A percentile compares a stretch with the other conserved stretches of the same genome.
phyloP scores from a whole-genome alignment of 1,284 basidiomycete genomes.

The Marasmius fiardii region DNA sequence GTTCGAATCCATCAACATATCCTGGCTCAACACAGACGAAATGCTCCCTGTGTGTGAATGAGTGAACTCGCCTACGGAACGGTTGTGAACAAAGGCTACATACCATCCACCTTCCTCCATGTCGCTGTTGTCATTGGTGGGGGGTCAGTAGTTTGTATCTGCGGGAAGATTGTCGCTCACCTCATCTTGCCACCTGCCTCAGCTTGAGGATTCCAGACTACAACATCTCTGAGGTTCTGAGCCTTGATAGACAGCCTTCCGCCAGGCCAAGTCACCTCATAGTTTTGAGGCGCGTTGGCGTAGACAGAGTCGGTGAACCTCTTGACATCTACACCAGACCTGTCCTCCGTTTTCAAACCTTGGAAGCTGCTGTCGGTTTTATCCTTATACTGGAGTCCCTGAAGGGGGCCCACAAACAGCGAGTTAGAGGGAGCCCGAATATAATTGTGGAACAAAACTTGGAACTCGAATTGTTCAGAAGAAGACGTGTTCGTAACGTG shows the following conservation, averaged over 20 bases:
- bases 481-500: constrained; percentile 71
- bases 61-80: constrained; percentile 10
- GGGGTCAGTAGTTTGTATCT: not conserved
- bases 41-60: constrained; percentile 52
- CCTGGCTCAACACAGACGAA: constrained; percentile 90
- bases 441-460: constrained; percentile 87
- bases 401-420: constrained; percentile 57
- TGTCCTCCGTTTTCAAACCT: constrained; percentile 58
- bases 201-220: constrained; percentile 84
- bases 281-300: constrained; percentile 54
- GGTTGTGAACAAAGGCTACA: constrained; percentile 18
- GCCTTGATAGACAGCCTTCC: constrained; percentile 57
- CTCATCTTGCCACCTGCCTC: constrained; percentile 66
- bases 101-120: constrained; percentile 89
- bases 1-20: constrained; percentile 64
- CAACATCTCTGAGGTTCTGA: constrained; percentile 69
- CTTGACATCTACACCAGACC: constrained; percentile 60
- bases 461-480: constrained; percentile 67
- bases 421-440: constrained; percentile 62
- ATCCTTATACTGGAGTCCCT: constrained; percentile 67
- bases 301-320: constrained; percentile 73
- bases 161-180: not conserved
- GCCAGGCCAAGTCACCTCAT: constrained; percentile 58
- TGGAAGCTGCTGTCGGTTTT: constrained; percentile 66
- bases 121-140: constrained; percentile 35